Evolutionary conservation across 164 flowering plant genomes (phyloP), one percentile per base, ranked within the genome.

Genomic region (Magnolia kwangsiensis): DNA sequence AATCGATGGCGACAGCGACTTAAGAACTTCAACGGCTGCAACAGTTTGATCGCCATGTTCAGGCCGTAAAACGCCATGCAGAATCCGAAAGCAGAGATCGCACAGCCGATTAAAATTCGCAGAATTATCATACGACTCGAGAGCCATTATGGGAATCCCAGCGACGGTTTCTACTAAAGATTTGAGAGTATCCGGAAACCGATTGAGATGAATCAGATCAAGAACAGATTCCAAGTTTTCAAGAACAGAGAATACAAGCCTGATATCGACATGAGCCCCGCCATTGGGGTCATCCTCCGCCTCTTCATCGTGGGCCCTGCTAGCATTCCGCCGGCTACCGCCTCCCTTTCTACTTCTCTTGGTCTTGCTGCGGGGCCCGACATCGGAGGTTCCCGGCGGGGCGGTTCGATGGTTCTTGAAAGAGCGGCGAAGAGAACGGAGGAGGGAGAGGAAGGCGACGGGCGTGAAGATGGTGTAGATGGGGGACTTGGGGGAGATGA

Each of bases 161-260:
- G 84, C 86, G 2, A 87, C 78, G 0, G 95, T 90, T 50, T 91
- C 96, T 58, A 92, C 81, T 80, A 94, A 85, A 66, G 88, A 85
- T 81, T 90, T 96, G 81, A 96, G 82, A 81, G 89, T 78, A 80
- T 96, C 99, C 0, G 94, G 89, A 83, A 94, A 96, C 76, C 98
- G 78, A 68, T 83, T 85, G 70, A 96, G 80, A 84, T 92, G 92
- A 75, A 96, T 80, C 79, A 85, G 78, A 67, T 80, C 85, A 65
- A 92, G 61, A 1, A 91, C 89, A 4, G 74, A 72, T 50, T 82
- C 88, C 76, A 96, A 79, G 69, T 64, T 88, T 50, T 90, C 90
- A 3, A 96, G 81, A 72, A 92, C 85, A 21, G 71, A 11, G 20
- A 87, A 80, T 68, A 91, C 76, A 18, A 78, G 76, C 51, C 80